Evolutionary conservation across 352 stramenopile species (phyloP).

Genomic region (Pythium grandisporangium): DNA sequence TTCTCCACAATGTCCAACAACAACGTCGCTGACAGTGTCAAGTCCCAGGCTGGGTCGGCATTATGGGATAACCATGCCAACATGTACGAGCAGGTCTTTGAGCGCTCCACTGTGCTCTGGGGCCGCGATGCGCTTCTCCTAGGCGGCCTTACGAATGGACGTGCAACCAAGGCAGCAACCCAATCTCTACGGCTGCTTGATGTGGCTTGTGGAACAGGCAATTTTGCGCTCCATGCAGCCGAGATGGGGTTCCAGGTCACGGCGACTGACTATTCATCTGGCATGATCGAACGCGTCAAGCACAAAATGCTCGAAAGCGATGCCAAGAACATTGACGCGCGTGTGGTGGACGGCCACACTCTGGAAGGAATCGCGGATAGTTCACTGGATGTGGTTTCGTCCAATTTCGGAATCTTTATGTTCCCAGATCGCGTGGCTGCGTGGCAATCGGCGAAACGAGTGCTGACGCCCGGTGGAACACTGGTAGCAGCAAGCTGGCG

Average conservation of each 20-base stretch:
- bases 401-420: constrained; percentile 1
- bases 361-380: constrained; percentile 1
- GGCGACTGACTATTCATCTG: constrained; percentile 16
- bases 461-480: constrained; percentile 12
- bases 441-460: constrained; percentile 15
- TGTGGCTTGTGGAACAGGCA: constrained; percentile 15
- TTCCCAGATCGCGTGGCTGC: constrained; percentile 8
- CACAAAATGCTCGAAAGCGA: too few relatives aligned
- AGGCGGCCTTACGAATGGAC: not conserved
- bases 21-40: too few relatives aligned
- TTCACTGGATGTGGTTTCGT: constrained; percentile 11
- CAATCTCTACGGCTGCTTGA: constrained; percentile 7
- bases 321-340: constrained; percentile 15
- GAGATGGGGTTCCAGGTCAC: constrained; percentile 15
- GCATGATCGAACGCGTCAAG: too few relatives aligned
- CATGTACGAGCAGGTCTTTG: constrained; percentile 11
- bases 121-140: constrained; percentile 8
- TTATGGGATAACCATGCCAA: constrained; percentile 6
- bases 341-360: constrained; percentile 9
- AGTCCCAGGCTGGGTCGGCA: too few relatives aligned
- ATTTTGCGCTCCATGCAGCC: constrained; percentile 20
- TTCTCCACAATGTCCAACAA: too few relatives aligned
- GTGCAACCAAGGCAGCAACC: constrained; percentile 15
- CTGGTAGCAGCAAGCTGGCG: not conserved
- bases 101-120: constrained; percentile 6